Evolutionary conservation across 441 rosid species (phyloP).

Genomic region (Rhodomyrtus psidioides): DNA sequence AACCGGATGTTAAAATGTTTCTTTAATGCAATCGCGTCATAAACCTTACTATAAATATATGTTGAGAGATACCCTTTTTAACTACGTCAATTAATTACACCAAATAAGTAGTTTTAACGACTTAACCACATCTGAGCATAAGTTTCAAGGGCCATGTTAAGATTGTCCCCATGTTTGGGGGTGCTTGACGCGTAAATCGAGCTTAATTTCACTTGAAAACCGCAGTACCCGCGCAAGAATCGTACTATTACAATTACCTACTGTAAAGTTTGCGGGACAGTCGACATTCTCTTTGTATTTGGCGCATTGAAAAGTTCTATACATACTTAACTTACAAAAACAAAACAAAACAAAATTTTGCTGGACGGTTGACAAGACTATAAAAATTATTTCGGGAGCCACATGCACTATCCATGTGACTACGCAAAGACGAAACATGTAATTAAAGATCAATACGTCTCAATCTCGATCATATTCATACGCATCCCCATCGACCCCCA

Average conservation of each 20-base stretch:
- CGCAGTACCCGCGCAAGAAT: background rate
- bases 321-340: no score
- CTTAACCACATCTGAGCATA: background rate
- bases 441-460: background rate
- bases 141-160: background rate
- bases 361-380: background rate
- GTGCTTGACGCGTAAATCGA: fast-evolving
- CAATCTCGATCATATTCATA: background rate
- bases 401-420: background rate
- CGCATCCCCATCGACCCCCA: background rate
- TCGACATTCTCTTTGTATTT: no score
- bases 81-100: background rate
- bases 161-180: background rate
- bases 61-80: background rate
- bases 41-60: background rate
- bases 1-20: background rate
- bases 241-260: background rate
- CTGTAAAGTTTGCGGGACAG: background rate
- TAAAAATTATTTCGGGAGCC: background rate
- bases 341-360: no score
- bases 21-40: background rate
- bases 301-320: no score
- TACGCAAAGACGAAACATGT: background rate
- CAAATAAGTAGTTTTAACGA: background rate
- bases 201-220: background rate